Evolutionary conservation across 2,329 filamentous ascomycete species (phyloP).

Genomic region (Aspergillus phoenicis): DNA sequence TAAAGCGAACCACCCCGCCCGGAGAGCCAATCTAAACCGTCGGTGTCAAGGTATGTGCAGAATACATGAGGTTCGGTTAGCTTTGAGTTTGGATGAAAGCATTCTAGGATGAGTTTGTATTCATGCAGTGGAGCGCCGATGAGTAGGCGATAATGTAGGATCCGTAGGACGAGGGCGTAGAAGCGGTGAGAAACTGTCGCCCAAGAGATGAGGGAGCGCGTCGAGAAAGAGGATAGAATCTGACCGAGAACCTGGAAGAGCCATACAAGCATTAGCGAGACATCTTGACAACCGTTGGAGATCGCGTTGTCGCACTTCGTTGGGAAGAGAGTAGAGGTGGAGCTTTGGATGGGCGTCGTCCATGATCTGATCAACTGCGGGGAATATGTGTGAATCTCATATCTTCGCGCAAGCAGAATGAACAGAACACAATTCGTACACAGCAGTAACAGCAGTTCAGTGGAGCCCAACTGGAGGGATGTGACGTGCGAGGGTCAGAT

Average conservation of each 20-base stretch:
- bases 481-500: not conserved
- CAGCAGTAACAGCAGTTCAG: not conserved
- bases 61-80: constrained; percentile 69
- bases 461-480: not conserved
- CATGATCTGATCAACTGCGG: constrained; percentile 16
- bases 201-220: constrained; percentile 58
- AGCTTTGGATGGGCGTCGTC: constrained; percentile 13
- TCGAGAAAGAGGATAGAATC: constrained; percentile 53
- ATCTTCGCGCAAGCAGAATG: not conserved
- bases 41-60: constrained; percentile 68
- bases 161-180: constrained; percentile 62
- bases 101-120: constrained; percentile 74
- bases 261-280: not conserved
- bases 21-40: constrained; percentile 55
- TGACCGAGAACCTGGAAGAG: constrained; percentile 53
- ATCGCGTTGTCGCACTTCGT: constrained; percentile 33
- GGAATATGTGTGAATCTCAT: not conserved
- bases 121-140: constrained; percentile 60
- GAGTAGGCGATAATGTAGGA: constrained; percentile 67
- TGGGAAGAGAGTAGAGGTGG: constrained; percentile 35
- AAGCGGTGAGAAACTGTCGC: constrained; percentile 64
- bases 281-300: not conserved
- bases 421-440: too few species aligned
- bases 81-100: constrained; percentile 72
- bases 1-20: constrained; percentile 43